phyloP scores from a whole-genome alignment of 495 filamentous ascomycete genomes.

The Neurospora tetrasperma region DNA sequence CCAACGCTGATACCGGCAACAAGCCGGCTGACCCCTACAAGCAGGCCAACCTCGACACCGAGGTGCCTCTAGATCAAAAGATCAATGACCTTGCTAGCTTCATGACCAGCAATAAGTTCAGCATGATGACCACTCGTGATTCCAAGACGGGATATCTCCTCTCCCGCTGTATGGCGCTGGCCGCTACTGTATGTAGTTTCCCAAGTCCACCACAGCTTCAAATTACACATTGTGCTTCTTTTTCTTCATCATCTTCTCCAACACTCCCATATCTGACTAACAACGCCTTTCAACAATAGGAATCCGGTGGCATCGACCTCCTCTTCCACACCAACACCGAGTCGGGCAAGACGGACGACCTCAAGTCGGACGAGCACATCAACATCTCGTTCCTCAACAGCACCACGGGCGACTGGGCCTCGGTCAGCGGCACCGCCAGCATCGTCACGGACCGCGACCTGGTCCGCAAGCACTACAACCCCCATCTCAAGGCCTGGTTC shows the following conservation, averaged over 20 bases:
- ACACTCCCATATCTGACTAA: neutral
- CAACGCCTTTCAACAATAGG: constrained; percentile 31
- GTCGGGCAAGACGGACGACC: constrained; percentile 82
- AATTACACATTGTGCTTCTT: neutral
- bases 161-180: constrained; percentile 82
- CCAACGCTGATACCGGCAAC: constrained; percentile 50
- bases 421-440: constrained; percentile 59
- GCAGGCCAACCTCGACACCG: constrained; percentile 52
- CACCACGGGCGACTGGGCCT: constrained; percentile 63
- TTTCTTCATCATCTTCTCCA: neutral
- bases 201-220: neutral
- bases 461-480: constrained; percentile 71
- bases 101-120: constrained; percentile 63
- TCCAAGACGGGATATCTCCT: constrained; percentile 48
- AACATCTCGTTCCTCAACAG: constrained; percentile 80
- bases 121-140: constrained; percentile 62
- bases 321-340: constrained; percentile 93
- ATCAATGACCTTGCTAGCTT: constrained; percentile 65
- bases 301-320: constrained; percentile 70
- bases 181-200: constrained; percentile 55
- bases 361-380: constrained; percentile 59
- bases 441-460: constrained; percentile 57
- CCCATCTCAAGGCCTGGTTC: constrained; percentile 72
- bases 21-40: constrained; percentile 71
- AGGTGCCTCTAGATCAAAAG: constrained; percentile 61